phyloP scores from a whole-genome alignment of 2,329 filamentous ascomycete genomes.

The Aspergillus pseudoglaucus region DNA sequence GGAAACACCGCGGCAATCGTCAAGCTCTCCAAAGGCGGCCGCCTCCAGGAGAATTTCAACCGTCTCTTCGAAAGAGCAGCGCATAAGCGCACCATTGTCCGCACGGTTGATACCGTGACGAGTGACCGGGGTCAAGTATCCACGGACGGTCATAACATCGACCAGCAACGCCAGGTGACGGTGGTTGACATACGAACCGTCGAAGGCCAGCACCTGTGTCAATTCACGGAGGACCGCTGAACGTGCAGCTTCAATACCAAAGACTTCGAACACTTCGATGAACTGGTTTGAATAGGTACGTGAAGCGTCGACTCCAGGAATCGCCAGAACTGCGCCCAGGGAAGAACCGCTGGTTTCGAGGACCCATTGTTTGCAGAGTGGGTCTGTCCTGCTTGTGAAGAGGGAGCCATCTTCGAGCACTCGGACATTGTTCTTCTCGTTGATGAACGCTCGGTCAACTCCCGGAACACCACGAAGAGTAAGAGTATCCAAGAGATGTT shows the following conservation, averaged over 20 bases:
- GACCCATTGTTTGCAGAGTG: constrained; percentile 83
- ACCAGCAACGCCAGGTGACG: constrained; percentile 91
- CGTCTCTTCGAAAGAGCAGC: constrained; percentile 98
- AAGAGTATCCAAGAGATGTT: constrained; percentile 82
- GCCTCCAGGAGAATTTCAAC: constrained; percentile 97
- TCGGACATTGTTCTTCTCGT: constrained; percentile 66
- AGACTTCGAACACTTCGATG: constrained; percentile 87
- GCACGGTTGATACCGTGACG: constrained; percentile 98
- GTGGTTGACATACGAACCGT: constrained; percentile 99
- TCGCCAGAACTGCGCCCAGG: constrained; percentile 72
- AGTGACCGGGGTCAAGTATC: constrained; percentile 90
- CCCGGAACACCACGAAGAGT: constrained; percentile 85
- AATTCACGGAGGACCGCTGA: constrained; percentile 80
- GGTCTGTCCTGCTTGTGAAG: constrained; percentile 65
- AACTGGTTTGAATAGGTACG: constrained; percentile 94
- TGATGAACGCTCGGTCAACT: constrained; percentile 88
- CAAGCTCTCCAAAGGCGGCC: constrained; percentile 86
- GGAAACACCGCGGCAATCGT: constrained; percentile 95
- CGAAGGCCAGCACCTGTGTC: constrained; percentile 89
- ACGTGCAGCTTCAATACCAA: constrained; percentile 92
- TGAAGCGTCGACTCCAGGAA: constrained; percentile 79
- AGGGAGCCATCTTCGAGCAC: constrained; percentile 64
- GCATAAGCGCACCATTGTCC: constrained; percentile 96
- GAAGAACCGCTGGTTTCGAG: constrained; percentile 90
- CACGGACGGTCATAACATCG: constrained; percentile 96